A percentile compares a stretch with the other conserved stretches of the same genome.
Evolutionary conservation across 2,329 filamentous ascomycete genomes (phyloP).

Genomic region (Fonsecaea multimorphosa): DNA sequence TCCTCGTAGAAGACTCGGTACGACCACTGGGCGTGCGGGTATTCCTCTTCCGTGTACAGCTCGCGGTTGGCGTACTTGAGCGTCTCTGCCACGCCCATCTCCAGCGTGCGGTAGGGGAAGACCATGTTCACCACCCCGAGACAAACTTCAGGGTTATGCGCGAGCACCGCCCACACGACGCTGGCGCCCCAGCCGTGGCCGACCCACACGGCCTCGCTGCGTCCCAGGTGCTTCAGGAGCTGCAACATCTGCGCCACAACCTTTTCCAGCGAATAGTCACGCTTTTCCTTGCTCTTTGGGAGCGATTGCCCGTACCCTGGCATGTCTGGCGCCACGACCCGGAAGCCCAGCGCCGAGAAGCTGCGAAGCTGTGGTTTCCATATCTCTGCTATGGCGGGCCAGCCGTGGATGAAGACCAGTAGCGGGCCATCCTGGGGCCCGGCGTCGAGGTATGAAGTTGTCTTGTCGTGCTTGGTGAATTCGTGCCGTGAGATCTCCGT

Average conservation of each 20-base stretch:
- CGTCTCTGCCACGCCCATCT: constrained; percentile 49
- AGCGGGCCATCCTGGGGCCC: constrained; percentile 26
- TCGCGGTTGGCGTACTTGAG: constrained; percentile 50
- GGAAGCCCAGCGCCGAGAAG: constrained; percentile 49
- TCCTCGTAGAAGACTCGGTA: constrained; percentile 27
- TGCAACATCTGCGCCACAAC: constrained; percentile 22
- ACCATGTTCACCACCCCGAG: constrained; percentile 38
- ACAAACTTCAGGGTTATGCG: constrained; percentile 30
- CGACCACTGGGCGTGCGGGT: constrained; percentile 36
- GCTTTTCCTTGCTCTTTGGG: constrained; percentile 17
- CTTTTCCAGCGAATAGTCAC: constrained; percentile 23
- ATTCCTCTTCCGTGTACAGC: constrained; percentile 54
- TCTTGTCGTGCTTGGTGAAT: constrained; percentile 15
- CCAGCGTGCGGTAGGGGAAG: constrained; percentile 53
- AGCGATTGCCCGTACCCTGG: constrained; percentile 46
- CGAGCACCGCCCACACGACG: constrained; percentile 31
- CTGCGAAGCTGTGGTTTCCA: constrained; percentile 53
- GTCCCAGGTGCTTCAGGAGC: constrained; percentile 24
- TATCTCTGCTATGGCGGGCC: constrained; percentile 54
- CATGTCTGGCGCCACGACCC: constrained; percentile 49
- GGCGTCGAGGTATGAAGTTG: constrained; percentile 30
- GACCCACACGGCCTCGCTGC: constrained; percentile 38
- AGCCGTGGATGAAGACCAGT: constrained; percentile 56
- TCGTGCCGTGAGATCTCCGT: constrained; percentile 18
- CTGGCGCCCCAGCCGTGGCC: constrained; percentile 38